Evolutionary conservation across 2,329 filamentous ascomycete genomes (phyloP), one percentile per base, ranked within the genome.

Genomic region (Fusarium anthophilum): DNA sequence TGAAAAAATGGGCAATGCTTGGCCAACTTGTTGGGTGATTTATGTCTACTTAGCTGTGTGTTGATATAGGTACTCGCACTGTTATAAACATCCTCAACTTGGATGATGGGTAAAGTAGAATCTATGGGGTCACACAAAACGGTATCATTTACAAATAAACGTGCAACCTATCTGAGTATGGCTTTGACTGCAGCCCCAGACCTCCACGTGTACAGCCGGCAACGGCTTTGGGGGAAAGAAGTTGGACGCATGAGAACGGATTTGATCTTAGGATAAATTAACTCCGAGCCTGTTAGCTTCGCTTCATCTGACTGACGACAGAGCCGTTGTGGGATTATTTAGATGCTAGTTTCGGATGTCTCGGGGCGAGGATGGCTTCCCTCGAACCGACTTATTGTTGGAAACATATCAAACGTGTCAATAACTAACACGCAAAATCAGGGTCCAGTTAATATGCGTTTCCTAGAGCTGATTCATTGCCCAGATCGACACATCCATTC

Each of bases 191-290:
- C 37, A 72, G 44, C 22, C 35, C 62, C 71, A 56, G 71, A 51
- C 32, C 39, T 69, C 56, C 71, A 69, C 71, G 71, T 74, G 63
- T 72, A 58, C 71, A 56, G 45, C 9, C 18, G 18, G 51, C 15
- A 41, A 56, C 50, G 50, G 26, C 38, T 47, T 41, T 56, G 32
- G 51, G 51, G 37, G 13, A 26, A 22, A 41, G 15, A 57, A 38
- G 45, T 50, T 68, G 71, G 57, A 37, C 67, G 57, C 66, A 73
- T 54, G 67, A 68, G 45, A 50, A 37, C 56, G 15, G 37, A 54
- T 39, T 61, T n/a, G 50, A 56, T 57, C 47, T 43, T 24, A 24
- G 48, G 51, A 56, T 67, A 51, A 48, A 68, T 41, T 53, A 44
- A 48, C 28, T 56, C 54, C 28, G 55, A 56, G 44, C 32, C 38